phyloP scores from a whole-genome alignment of 164 flowering plant species.

The Nymphaea colorata region DNA sequence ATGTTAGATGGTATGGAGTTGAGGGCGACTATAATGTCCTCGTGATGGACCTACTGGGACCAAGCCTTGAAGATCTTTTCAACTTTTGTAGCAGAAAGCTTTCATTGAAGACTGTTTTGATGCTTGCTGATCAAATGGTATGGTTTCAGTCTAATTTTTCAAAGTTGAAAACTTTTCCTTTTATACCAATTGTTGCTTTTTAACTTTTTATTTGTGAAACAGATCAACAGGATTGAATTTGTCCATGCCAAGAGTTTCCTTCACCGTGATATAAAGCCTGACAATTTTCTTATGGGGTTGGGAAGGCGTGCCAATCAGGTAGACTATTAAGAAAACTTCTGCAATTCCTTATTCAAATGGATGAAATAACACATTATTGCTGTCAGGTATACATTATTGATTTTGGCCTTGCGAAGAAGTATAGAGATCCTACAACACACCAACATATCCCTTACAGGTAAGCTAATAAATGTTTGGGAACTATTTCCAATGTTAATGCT shows the following conservation, averaged over 20 bases:
- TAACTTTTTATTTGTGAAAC: constrained; percentile 2
- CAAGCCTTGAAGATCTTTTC: constrained; percentile 88
- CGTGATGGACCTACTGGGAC: constrained; percentile 91
- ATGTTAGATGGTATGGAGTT: constrained; percentile 90
- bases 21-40: constrained; percentile 91
- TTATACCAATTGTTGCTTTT: neutral
- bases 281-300: constrained; percentile 84
- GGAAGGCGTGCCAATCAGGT: constrained; percentile 94
- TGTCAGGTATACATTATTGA: constrained; percentile 45
- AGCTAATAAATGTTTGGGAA: neutral
- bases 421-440: constrained; percentile 48
- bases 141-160: neutral
- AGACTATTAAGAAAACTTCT: neutral
- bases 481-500: neutral
- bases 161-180: neutral
- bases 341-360: neutral
- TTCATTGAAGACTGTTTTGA: constrained; percentile 76
- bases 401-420: constrained; percentile 58
- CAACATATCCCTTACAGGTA: constrained; percentile 85
- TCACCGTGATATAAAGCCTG: constrained; percentile 86
- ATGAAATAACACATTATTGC: neutral
- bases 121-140: constrained; percentile 97
- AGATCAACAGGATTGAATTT: constrained; percentile 86
- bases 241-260: constrained; percentile 72
- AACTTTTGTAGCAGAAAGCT: constrained; percentile 84